Base-by-base conservation (phyloP, 2,329 filamentous ascomycete species). In the Colletotrichum costaricense region DNA sequence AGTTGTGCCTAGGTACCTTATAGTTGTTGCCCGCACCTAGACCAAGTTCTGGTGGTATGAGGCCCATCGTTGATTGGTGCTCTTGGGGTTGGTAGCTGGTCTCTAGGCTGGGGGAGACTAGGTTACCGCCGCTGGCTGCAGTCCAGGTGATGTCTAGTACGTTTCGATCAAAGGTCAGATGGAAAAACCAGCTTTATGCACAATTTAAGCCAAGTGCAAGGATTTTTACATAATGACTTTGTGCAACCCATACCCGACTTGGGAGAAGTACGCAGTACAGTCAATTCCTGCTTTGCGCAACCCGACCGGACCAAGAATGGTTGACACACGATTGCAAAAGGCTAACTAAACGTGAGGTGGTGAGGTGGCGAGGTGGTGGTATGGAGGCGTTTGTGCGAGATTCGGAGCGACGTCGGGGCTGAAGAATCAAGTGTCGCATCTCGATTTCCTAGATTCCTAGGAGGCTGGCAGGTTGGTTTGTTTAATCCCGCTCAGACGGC, bases 341-440 rank as follows among this genome's bases (percentile, higher is more conserved):
- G 65, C 69, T 72, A 63, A 72, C 49, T 42, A 19, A 42, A 42
- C 14, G 14, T 16, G 5, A 16, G 16, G 14, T 42, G 38, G 52
- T 57, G 19, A 22, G 55, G 26, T 59, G 46, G 38, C 19, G 26
- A 26, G 26, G 26, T 26, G 14, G 14, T 63, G 65, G 58, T 38
- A 60, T 64, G 24, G 38, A 69, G 28, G 67, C 60, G 35, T 73
- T 73, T 65, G 63, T 46, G 70, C 70, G 70, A 73, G 67, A 69
- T 73, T 73, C 55, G 70, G 67, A 70, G 70, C 70, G 70, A 73
- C 60, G 60, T 66, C 70, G 67, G 70, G 67, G 58, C 69, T 72
- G 65, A 59, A 28, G 54, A 63, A 6, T 24, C 14, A 69, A 55
- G 65, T 33, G 64, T 46, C 30, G 52, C 52, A 63, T 58, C 58